Evolutionary conservation across 2,329 filamentous ascomycete genomes (phyloP).

Genomic region (Sclerotinia glacialis): DNA sequence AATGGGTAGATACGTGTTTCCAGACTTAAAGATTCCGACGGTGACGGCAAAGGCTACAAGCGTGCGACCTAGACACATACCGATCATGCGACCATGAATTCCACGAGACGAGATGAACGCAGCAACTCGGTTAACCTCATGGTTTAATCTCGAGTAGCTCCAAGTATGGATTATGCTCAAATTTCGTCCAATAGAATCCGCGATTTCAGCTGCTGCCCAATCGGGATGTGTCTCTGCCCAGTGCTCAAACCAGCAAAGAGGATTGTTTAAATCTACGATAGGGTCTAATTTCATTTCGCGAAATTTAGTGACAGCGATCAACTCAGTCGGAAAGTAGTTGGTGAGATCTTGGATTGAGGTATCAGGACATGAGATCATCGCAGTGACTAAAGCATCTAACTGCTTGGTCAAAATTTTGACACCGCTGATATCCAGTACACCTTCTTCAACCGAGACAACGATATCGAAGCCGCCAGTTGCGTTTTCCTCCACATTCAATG

Average conservation of each 20-base stretch:
- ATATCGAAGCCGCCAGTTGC: background rate
- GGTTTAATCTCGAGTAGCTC: background rate
- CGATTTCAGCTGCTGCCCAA: constrained; percentile 8
- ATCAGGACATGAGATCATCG: background rate
- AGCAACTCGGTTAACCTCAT: background rate
- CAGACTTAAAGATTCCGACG: constrained; percentile 14
- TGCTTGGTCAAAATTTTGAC: constrained; percentile 8
- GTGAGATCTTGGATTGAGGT: background rate
- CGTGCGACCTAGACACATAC: constrained; percentile 11
- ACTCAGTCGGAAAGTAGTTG: constrained; percentile 1
- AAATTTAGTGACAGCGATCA: background rate
- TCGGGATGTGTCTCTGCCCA: constrained; percentile 5
- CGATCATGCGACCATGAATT: constrained; percentile 13
- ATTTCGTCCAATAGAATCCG: background rate
- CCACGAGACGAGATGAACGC: background rate
- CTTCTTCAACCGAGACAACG: constrained; percentile 6
- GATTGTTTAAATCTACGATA: background rate
- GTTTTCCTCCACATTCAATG: constrained; percentile 3
- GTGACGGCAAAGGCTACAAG: constrained; percentile 4
- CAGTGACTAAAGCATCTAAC: background rate
- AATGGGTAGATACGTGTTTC: constrained; percentile 17
- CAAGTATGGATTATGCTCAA: constrained; percentile 4
- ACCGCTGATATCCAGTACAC: constrained; percentile 2
- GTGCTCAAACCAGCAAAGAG: constrained; percentile 18
- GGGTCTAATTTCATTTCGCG: background rate